Percentiles rank a stretch among this genome's conserved stretches.
Conservation (phyloP, 371 early-diverging fungal species). For the Fennellomyces sp. region DNA sequence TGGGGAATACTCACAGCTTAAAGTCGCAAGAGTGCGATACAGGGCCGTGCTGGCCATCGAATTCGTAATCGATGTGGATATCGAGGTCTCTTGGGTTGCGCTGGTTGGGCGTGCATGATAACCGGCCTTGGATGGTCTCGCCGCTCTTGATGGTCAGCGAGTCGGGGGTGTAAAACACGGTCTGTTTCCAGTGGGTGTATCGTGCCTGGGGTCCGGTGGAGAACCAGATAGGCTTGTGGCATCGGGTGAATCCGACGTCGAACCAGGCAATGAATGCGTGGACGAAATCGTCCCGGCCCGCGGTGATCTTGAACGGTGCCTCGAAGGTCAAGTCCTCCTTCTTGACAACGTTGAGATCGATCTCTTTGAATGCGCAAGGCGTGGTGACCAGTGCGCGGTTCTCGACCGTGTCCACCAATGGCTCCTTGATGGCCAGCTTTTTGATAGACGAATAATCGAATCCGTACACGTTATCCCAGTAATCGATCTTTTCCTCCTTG, state of each 20-base stretch:
- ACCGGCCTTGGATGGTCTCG: conserved; percentile 80
- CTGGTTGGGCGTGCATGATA: conserved; percentile 84
- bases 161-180: conserved; percentile 86
- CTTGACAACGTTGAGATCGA: conserved; percentile 81
- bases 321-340: conserved; percentile 86
- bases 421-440: conserved; percentile 85
- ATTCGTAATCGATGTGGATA: conserved; percentile 80
- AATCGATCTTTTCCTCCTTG: conserved; percentile 91
- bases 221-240: conserved; percentile 86
- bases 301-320: conserved; percentile 77
- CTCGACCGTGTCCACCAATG: conserved; percentile 91
- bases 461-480: conserved; percentile 93
- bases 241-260: conserved; percentile 89
- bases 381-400: conserved; percentile 77
- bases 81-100: conserved; percentile 94
- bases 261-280: conserved; percentile 95
- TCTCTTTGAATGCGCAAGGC: conserved; percentile 76
- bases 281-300: conserved; percentile 80
- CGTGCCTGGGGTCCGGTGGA: conserved; percentile 88
- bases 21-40: conserved; percentile 75
- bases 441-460: conserved; percentile 93
- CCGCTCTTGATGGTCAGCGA: conserved; percentile 74
- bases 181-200: conserved; percentile 99
- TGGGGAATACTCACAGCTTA: conserved; percentile 71
- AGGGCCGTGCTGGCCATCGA: conserved; percentile 66